Base-by-base conservation (phyloP, 345 rosid genomes). In the Ceriops zippeliana region DNA sequence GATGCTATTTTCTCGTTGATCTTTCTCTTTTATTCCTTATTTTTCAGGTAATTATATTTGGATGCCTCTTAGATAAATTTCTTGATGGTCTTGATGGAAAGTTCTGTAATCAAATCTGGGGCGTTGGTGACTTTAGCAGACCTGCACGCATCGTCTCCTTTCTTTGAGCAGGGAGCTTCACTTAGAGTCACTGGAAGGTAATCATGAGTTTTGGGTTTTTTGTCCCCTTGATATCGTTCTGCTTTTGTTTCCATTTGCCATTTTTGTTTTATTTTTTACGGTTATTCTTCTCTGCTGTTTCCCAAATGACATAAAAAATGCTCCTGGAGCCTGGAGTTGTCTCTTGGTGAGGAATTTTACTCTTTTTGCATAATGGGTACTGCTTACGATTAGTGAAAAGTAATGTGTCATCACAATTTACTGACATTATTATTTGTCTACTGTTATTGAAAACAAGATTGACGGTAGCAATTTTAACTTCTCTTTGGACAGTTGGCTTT, bases 111-210 rank as follows among this genome's bases (percentile, higher is more conserved):
- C 6, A 70, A 78, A 73, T 72, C 83, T 6, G 97, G 90, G 19
- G 69, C 73, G 31, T 70, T 83, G 78, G 90, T 86, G 22, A 76
- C 74, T 54, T 72, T 89, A 53, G 75, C 73, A 68, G 91, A 91
- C 20, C 73, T 89, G 28, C 67, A 69, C 7, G 89, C 91, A 6
- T 83, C 87, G 49, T 89, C 91, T 47, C 81, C 80, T 4, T 82
- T 81, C 67, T 89, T 86, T 56, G 74, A 63, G 61, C 81, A 91
- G 52, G 86, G 89, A 59, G 72, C 80, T 72, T 89, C 97, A 10
- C 75, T 89, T 49, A 79, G 96, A 78, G 87, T 91, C 57, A 83
- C 79, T 56, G 93, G 91, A 73, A 81, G 64, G 91, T 86, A 86
- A 68, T 87, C 86, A 85, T 68, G 88, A 28, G 38, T 13, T 76